Conservation (phyloP, 495 filamentous ascomycete species). For the Rostrohypoxylon terebratum region DNA sequence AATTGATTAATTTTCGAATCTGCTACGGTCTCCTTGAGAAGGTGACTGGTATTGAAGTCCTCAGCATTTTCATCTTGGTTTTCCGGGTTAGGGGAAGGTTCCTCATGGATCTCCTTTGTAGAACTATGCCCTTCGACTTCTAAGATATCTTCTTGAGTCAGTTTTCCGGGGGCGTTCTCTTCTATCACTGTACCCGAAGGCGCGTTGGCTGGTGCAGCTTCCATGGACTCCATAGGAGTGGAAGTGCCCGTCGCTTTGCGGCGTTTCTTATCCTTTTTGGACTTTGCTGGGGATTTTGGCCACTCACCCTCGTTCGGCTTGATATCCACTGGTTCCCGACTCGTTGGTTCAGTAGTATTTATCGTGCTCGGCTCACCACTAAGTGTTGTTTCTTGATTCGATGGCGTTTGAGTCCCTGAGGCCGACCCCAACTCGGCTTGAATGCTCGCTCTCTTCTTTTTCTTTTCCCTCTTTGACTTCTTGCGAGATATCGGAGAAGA, state of each 20-base stretch:
- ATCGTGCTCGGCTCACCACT: slow-evolving; percentile 47
- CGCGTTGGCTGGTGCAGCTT: slow-evolving; percentile 44
- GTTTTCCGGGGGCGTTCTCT: slow-evolving; percentile 42
- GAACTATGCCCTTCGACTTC: slow-evolving; percentile 44
- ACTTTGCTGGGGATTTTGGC: slow-evolving; percentile 43
- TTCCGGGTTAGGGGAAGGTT: slow-evolving; percentile 35
- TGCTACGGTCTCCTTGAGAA: slow-evolving; percentile 29
- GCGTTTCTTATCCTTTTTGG: slow-evolving; percentile 60
- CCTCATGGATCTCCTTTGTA: slow-evolving; percentile 33
- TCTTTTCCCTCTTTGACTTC: slow-evolving; percentile 45
- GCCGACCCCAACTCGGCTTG: slow-evolving; percentile 41
- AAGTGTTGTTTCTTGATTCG: slow-evolving; percentile 44
- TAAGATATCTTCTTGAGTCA: slow-evolving; percentile 48
- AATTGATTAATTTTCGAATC: slow-evolving; percentile 19
- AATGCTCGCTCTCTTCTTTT: slow-evolving; percentile 52
- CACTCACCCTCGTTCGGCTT: slow-evolving; percentile 47
- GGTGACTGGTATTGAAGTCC: slow-evolving; percentile 43
- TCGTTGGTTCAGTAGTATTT: slow-evolving; percentile 44
- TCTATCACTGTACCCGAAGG: slow-evolving; percentile 55
- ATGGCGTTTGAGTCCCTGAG: slow-evolving; percentile 38
- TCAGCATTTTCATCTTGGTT: slow-evolving; percentile 49
- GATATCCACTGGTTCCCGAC: slow-evolving; percentile 48
- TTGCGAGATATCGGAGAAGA: slow-evolving; percentile 31
- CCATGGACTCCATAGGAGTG: slow-evolving; percentile 47
- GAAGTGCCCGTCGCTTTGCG: slow-evolving; percentile 50